Evolutionary conservation across 1,139 yeast genomes (phyloP).

Genomic region (Kodamaea arcana): DNA sequence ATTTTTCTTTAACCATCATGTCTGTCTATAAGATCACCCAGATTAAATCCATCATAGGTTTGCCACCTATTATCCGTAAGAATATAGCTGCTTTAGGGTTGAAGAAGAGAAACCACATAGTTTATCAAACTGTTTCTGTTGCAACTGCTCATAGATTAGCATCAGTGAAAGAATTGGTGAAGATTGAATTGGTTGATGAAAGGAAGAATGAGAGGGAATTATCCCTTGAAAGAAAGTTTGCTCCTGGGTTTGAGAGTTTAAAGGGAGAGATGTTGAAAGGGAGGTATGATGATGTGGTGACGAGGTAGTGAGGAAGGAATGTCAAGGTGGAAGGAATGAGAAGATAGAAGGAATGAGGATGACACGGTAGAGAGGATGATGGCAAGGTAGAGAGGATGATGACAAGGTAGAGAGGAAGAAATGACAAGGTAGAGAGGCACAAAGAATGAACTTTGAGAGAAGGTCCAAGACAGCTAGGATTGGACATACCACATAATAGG

Average conservation of each 20-base stretch:
- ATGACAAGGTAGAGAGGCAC: too few species aligned
- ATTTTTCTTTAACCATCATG: too few species aligned
- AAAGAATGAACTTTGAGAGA: too few species aligned
- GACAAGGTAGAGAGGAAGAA: too few species aligned
- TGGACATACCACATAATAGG: too few species aligned
- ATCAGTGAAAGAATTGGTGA: conserved; percentile 82
- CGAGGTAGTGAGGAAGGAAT: too few species aligned
- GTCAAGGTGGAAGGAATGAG: background rate
- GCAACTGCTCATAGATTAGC: conserved; percentile 83
- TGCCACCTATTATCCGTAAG: conserved; percentile 64
- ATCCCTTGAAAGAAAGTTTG: conserved; percentile 53
- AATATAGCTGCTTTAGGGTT: conserved; percentile 75
- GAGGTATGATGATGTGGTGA: background rate
- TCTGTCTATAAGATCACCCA: conserved; percentile 60
- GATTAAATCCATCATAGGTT: conserved; percentile 77
- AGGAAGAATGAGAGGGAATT: conserved; percentile 47
- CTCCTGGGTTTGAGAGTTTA: conserved; percentile 45
- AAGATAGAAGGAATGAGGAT: background rate
- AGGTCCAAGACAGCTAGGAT: too few species aligned
- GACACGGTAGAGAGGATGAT: too few species aligned
- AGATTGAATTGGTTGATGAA: conserved; percentile 68
- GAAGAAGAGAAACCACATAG: conserved; percentile 65
- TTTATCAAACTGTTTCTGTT: conserved; percentile 71
- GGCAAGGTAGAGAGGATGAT: too few species aligned
- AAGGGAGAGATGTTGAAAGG: conserved; percentile 6